phyloP scores from a whole-genome alignment of 2,329 filamentous ascomycete genomes.

The Diaporthe ampelina region DNA sequence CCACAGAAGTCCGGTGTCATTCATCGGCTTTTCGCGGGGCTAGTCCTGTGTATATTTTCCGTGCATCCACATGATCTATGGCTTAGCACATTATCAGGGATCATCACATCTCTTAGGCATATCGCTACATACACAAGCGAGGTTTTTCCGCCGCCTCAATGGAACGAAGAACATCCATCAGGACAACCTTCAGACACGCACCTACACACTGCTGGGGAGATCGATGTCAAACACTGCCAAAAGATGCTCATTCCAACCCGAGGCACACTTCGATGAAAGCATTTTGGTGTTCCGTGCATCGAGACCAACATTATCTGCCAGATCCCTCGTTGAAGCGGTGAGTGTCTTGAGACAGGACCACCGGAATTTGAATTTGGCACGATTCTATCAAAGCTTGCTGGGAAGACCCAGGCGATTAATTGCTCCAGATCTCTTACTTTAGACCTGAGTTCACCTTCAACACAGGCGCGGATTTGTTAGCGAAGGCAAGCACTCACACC shows the following conservation, averaged over 20 bases:
- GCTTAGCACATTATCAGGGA: conserved; percentile 8
- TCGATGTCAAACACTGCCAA: not conserved
- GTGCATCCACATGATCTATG: not conserved
- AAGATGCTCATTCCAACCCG: not conserved
- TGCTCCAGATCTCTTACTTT: not conserved
- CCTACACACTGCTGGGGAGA: not conserved
- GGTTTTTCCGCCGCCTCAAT: conserved; percentile 1
- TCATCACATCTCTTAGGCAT: conserved; percentile 9
- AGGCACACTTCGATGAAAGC: not conserved
- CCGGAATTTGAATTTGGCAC: not conserved
- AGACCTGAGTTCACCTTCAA: not conserved
- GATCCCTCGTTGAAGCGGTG: not conserved
- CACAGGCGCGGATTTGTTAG: not conserved
- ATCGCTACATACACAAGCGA: conserved; percentile 12
- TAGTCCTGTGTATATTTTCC: not conserved
- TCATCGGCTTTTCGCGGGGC: conserved; percentile 4
- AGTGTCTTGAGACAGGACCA: not conserved
- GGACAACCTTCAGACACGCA: conserved; percentile 3
- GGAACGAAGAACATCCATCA: conserved; percentile 8
- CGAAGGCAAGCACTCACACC: not conserved
- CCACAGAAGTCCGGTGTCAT: not conserved
- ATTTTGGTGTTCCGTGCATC: not conserved
- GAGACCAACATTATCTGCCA: not conserved
- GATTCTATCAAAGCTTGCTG: not conserved
- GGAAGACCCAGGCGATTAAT: not conserved